phyloP scores from a whole-genome alignment of 2,329 filamentous ascomycete genomes.

The Botrytis fragariae region DNA sequence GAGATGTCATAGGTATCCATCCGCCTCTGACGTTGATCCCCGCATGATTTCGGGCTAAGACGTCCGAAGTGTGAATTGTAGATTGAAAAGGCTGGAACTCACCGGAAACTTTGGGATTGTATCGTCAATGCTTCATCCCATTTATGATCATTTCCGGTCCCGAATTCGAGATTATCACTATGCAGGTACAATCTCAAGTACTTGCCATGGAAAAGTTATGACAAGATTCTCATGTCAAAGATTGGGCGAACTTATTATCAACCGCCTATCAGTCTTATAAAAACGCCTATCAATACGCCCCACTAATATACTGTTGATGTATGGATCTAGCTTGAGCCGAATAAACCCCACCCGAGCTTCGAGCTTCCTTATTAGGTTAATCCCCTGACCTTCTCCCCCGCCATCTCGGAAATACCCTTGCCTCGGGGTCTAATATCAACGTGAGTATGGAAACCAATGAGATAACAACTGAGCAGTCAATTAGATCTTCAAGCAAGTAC shows the following conservation, averaged over 20 bases:
- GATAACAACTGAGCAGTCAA: background rate
- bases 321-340: background rate
- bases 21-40: background rate
- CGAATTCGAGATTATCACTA: background rate
- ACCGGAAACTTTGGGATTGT: background rate
- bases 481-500: slow-evolving; percentile 1
- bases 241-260: background rate
- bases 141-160: background rate
- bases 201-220: background rate
- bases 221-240: background rate
- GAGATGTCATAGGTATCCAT: background rate
- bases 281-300: background rate
- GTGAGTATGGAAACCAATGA: background rate
- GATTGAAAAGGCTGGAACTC: background rate
- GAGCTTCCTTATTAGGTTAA: background rate
- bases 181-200: background rate
- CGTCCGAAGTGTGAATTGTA: background rate
- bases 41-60: background rate
- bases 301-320: background rate
- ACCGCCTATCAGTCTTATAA: background rate
- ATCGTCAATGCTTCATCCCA: background rate
- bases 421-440: background rate
- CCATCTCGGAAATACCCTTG: background rate
- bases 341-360: background rate
- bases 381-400: background rate